Percentiles rank a stretch among this genome's conserved stretches.
These are phyloP conservation scores for Keithomyces neogunnii DNA, from an alignment of 2,329 filamentous ascomycete species.

Conservation along the genomic window DNA sequence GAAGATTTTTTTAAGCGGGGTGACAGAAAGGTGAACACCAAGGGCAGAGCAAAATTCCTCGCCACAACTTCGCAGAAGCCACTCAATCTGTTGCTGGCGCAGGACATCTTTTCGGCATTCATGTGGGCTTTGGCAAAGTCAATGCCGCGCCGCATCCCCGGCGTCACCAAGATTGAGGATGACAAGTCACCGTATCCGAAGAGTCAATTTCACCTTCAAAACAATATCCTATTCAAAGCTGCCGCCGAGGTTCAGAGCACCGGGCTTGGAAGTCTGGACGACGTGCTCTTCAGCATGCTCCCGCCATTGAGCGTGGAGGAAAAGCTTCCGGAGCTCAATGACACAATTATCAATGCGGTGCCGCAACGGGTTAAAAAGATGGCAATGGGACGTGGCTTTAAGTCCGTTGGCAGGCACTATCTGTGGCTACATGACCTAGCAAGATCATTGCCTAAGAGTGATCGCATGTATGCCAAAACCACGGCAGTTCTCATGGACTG, in stretches of 20 bases:
- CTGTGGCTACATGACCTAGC: not conserved
- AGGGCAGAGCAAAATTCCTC: not conserved
- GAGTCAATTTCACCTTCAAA: not conserved
- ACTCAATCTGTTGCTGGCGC: constrained; percentile 12
- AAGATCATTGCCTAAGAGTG: not conserved
- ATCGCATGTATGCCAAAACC: not conserved
- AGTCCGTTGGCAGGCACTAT: accelerated
- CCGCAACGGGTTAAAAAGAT: not conserved
- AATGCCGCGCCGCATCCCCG: not conserved
- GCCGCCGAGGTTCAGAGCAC: not conserved
- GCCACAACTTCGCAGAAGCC: not conserved
- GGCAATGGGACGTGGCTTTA: not conserved
- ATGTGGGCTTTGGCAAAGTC: constrained; percentile 17
- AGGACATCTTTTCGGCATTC: constrained; percentile 21
- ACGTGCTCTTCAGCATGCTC: not conserved
- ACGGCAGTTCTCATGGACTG: not conserved
- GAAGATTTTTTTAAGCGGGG: too few relatives aligned
- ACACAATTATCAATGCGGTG: not conserved
- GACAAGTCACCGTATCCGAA: not conserved
- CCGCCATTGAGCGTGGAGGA: not conserved
- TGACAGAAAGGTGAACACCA: too few relatives aligned
- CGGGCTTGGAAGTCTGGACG: not conserved
- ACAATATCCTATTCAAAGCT: not conserved
- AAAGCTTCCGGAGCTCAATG: not conserved
- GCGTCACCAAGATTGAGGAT: not conserved